These are phyloP conservation scores for Cyclotella baltica DNA, from an alignment of 108 stramenopile species.

Conservation along the genomic window DNA sequence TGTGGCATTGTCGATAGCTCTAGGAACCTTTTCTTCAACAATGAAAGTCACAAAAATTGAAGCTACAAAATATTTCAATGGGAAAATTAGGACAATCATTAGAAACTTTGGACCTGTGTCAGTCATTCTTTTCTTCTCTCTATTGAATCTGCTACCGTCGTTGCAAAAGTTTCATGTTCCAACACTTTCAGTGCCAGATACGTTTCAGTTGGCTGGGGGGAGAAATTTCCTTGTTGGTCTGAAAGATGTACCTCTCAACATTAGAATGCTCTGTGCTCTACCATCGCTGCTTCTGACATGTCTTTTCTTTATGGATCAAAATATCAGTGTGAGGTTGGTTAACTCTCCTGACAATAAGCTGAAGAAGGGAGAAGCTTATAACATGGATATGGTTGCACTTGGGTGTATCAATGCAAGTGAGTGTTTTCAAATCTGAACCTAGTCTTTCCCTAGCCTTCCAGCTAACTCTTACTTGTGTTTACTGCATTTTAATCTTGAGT, in stretches of 20 bases:
- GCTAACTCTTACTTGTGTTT: not conserved
- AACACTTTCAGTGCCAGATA: conserved; percentile 78
- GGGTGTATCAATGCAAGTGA: conserved; percentile 85
- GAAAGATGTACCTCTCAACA: conserved; percentile 64
- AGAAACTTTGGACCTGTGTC: conserved; percentile 94
- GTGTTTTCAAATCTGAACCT: conserved; percentile 19
- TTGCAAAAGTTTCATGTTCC: conserved; percentile 78
- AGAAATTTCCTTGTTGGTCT: conserved; percentile 78
- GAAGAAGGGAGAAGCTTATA: conserved; percentile 93
- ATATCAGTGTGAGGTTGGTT: conserved; percentile 93
- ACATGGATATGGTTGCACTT: conserved; percentile 92
- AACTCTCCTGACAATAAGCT: conserved; percentile 92
- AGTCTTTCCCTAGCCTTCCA: not conserved
- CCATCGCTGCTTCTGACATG: conserved; percentile 89
- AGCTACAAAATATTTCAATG: conserved; percentile 76
- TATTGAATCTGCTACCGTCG: conserved; percentile 68
- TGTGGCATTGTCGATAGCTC: conserved; percentile 76
- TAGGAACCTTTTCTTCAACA: conserved; percentile 75
- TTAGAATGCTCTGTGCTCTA: conserved; percentile 79
- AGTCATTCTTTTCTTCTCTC: conserved; percentile 82
- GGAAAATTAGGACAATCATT: conserved; percentile 76
- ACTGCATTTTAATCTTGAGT: conserved; percentile 18
- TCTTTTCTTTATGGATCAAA: conserved; percentile 97
- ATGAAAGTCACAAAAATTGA: conserved; percentile 74
- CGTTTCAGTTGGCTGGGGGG: conserved; percentile 83